Conservation (phyloP, 345 rosid species). For the Alliaria petiolata region DNA sequence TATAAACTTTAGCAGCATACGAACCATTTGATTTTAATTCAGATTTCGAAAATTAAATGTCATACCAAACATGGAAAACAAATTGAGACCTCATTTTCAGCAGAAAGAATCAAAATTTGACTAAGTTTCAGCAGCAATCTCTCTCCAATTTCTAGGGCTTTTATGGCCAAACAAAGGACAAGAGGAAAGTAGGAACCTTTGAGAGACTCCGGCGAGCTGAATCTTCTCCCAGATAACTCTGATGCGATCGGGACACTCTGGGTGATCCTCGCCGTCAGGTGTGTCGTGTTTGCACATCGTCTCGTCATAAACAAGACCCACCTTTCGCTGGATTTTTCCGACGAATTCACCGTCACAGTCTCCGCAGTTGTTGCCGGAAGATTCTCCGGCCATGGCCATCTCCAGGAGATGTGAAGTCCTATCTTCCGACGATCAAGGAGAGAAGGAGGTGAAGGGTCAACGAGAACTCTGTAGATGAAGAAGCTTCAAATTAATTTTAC, state of each 20-base stretch:
- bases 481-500: not conserved
- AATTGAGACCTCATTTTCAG: not conserved
- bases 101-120: conserved; percentile 3
- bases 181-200: conserved; percentile 39
- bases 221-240: conserved; percentile 72
- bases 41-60: not conserved
- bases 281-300: conserved; percentile 77
- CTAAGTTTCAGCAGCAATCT: not conserved
- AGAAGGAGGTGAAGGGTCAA: not conserved
- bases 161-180: not conserved
- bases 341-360: not conserved
- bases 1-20: too few species aligned
- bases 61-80: not conserved
- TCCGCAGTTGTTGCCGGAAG: not conserved
- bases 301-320: conserved; percentile 76
- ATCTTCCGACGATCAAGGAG: conserved; percentile 2
- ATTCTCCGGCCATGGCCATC: not conserved
- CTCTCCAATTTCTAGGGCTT: conserved; percentile 22
- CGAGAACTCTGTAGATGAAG: not conserved
- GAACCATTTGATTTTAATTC: not conserved
- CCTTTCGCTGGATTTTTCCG: conserved; percentile 35
- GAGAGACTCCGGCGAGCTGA: conserved; percentile 50
- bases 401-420: not conserved
- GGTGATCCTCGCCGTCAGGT: conserved; percentile 65
- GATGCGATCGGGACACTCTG: conserved; percentile 79